A percentile compares a stretch with the other conserved stretches of the same genome.
phyloP scores from a whole-genome alignment of 352 stramenopile genomes.

The Phytophthora constricta region DNA sequence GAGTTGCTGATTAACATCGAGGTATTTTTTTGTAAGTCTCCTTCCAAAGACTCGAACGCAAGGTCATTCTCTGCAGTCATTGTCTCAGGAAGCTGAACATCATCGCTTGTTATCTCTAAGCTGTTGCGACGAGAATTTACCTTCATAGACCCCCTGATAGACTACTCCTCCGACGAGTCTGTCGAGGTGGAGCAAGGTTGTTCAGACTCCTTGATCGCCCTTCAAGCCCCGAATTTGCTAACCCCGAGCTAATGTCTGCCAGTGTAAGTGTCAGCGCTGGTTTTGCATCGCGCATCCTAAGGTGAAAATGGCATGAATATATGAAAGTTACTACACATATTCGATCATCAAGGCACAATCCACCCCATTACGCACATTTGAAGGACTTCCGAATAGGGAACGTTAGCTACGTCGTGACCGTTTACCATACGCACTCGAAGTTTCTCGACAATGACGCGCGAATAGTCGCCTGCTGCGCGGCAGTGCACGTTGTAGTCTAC shows the following conservation, averaged over 20 bases:
- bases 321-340: neutral
- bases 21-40: constrained; percentile 40
- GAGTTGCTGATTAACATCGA: constrained; percentile 43
- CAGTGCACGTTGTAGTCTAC: constrained; percentile 66
- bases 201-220: constrained; percentile 30
- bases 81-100: constrained; percentile 28
- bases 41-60: constrained; percentile 5
- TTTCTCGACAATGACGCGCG: constrained; percentile 47
- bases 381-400: constrained; percentile 56
- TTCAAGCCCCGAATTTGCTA: constrained; percentile 9
- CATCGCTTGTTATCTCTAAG: constrained; percentile 29
- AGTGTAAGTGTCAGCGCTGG: constrained; percentile 57
- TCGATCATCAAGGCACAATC: neutral
- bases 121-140: constrained; percentile 23
- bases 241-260: constrained; percentile 28
- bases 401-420: constrained; percentile 39
- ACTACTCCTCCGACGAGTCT: constrained; percentile 34
- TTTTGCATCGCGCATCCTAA: constrained; percentile 57
- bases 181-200: constrained; percentile 17
- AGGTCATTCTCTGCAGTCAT: constrained; percentile 6
- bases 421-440: constrained; percentile 60
- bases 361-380: constrained; percentile 34
- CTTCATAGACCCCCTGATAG: constrained; percentile 26
- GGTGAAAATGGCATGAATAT: neutral
- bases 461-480: constrained; percentile 49